Evolutionary conservation across 495 filamentous ascomycete species (phyloP), one percentile per base, ranked within the genome.

Genomic region (Glutinoglossum americanum): DNA sequence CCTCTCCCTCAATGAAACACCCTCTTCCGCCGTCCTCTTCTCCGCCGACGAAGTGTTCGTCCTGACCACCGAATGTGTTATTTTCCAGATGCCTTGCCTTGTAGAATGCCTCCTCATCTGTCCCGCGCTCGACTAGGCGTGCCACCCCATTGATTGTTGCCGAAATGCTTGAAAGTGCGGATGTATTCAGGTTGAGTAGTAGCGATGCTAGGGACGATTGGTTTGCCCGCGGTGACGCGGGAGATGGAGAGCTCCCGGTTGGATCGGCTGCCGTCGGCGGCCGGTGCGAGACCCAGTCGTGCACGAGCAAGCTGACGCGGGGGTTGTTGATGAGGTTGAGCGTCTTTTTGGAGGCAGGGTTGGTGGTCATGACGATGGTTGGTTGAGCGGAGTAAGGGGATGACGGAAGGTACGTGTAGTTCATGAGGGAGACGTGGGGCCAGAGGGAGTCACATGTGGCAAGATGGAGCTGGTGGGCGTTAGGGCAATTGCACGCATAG

Each of bases 381-480:
- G 85, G 87, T 56, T 75, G 71, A 33, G 76, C 64, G 35, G 79
- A 76, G 70, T 80, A 89, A 19, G 88, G 86, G 6, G 86, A 85
- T 0, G 77, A 79, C 19, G 89, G 84, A 56, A 98, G 85, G 72
- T 94, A 98, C 64, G 92, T 96, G 73, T 96, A 98, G 72, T 94
- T 95, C 92, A 98, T 98, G 62, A 98, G 80, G 27, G 87, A 90
- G 66, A 97, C 85, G 71, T 98, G 92, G 17, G 92, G 92, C 63
- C 78, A 77, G 67, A 90, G 80, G 63, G 79, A 75, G 67, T 77
- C 78, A 69, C 82, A 89, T 58, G 92, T 98, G 61, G 92, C 89
- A 32, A 98, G 82, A 68, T 98, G 93, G 59, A 98, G 88, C 88
- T 94, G 61, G 56, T 11, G 33, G 23, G 23, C 45, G 28, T 54